Percentiles rank a stretch among this genome's conserved stretches.
Conservation (phyloP, 1,284 basidiomycete species). For the Takashimella koratensis region DNA sequence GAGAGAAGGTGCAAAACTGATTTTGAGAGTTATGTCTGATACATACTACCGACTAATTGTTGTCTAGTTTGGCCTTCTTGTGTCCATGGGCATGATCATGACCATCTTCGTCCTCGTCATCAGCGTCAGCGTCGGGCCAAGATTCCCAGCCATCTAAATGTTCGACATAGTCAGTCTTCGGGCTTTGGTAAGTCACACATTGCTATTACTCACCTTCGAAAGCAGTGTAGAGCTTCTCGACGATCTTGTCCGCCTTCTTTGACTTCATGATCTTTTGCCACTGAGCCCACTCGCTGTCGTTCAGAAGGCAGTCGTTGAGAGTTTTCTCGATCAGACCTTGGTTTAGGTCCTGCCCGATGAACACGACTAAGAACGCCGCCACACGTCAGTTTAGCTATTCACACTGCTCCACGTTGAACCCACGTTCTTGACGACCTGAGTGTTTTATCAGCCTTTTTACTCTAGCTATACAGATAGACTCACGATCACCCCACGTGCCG, state of each 20-base stretch:
- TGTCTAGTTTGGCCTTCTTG: neutral
- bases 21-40: neutral
- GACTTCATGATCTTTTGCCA: conserved; percentile 50
- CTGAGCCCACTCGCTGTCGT: conserved; percentile 47
- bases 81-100: conserved; percentile 8
- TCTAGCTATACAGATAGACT: too few species aligned
- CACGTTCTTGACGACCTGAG: conserved; percentile 46
- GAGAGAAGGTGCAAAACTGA: too few species aligned
- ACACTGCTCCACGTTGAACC: too few species aligned
- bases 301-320: conserved; percentile 46
- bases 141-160: conserved; percentile 43
- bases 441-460: neutral
- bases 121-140: conserved; percentile 39
- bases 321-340: conserved; percentile 39
- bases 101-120: conserved; percentile 23
- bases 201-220: conserved; percentile 48
- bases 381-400: too few species aligned
- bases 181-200: too few species aligned
- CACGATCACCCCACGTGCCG: conserved; percentile 50
- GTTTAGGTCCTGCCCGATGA: conserved; percentile 46
- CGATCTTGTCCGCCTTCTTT: conserved; percentile 31
- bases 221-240: conserved; percentile 37
- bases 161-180: neutral
- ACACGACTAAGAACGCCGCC: conserved; percentile 33
- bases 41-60: neutral